Evolutionary conservation across 2,329 filamentous ascomycete species (phyloP).

Genomic region (Penicillium corylophilum): DNA sequence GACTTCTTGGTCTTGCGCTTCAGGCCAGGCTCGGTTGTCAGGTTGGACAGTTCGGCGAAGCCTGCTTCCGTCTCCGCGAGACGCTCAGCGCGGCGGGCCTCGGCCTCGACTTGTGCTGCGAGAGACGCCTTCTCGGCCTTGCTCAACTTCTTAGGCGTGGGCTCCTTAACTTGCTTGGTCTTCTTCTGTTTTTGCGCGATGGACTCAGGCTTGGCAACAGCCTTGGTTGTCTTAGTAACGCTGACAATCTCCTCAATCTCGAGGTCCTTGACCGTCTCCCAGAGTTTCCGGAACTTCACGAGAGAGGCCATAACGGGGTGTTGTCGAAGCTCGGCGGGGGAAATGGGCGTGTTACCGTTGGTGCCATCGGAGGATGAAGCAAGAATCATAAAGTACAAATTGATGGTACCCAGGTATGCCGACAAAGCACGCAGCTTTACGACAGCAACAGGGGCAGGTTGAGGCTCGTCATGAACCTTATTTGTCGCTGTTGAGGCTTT

Average conservation of each 20-base stretch:
- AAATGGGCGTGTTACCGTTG: constrained; percentile 59
- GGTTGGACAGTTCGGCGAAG: constrained; percentile 67
- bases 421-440: constrained; percentile 78
- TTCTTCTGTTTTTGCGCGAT: constrained; percentile 30
- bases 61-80: constrained; percentile 64
- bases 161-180: constrained; percentile 35
- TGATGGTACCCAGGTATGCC: constrained; percentile 80
- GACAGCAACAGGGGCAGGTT: constrained; percentile 54
- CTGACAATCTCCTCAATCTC: constrained; percentile 47
- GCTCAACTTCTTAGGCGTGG: constrained; percentile 45
- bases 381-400: constrained; percentile 94
- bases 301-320: constrained; percentile 89
- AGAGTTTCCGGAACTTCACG: constrained; percentile 75
- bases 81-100: constrained; percentile 54
- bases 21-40: constrained; percentile 52
- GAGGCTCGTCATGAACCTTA: constrained; percentile 35
- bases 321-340: constrained; percentile 77
- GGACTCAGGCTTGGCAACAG: constrained; percentile 4
- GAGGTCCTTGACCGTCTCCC: constrained; percentile 72
- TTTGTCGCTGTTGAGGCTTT: constrained; percentile 50
- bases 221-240: constrained; percentile 19
- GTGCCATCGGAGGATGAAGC: constrained; percentile 67
- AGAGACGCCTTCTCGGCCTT: constrained; percentile 53
- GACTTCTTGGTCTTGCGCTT: constrained; percentile 45
- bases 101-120: constrained; percentile 55